Evolutionary conservation across 768 basidiomycete genomes (phyloP), one percentile per base, ranked within the genome.

Genomic region (Rhodotorula kratochvilovae): DNA sequence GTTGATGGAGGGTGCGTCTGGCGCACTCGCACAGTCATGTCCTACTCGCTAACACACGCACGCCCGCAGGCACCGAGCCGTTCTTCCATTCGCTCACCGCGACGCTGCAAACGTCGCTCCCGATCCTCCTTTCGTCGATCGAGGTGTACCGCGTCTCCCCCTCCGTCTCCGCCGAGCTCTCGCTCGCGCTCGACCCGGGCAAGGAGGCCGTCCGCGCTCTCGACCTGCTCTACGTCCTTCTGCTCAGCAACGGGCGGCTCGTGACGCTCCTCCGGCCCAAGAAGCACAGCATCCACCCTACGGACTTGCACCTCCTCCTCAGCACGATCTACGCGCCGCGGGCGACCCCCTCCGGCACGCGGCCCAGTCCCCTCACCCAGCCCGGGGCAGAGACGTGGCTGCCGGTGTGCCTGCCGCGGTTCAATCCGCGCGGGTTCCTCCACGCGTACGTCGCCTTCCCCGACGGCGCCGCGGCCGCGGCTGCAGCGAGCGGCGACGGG

Each of bases 331-430:
- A 90, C 31, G 54, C 54, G 25, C 54, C 54, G 23, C 50, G 50
- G 67, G 17, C 31, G 17, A n/a, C 91, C 10, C 63, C 71, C 10
- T 89, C 89, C 1, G 87, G 89, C 12, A 88, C 76, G 61, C 61
- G 0, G 92, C 92, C 80, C 95, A 90, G 83, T 90, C 95, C 77
- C 84, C 90, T 35, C 21, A 21, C 17, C 21, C 46, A 35, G 72
- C 75, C 71, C 2, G 88, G 76, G 12, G 84, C 92, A 13, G 90
- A 93, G 23, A 89, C 89, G 12, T 99, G 93, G 92, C 85, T 98
- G 15, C 96, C 96, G 5, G 86, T 99, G 58, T 98, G 96, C 79
- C 85, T 99, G 6, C 95, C 96, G 0, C 93, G 92, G 80, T 98
- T 91, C 83, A 92, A 97, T 77, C 84, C 91, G 0, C 82, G 87